Evolutionary conservation across 148 eudicot species (phyloP).

Genomic region (Spergularia marina): DNA sequence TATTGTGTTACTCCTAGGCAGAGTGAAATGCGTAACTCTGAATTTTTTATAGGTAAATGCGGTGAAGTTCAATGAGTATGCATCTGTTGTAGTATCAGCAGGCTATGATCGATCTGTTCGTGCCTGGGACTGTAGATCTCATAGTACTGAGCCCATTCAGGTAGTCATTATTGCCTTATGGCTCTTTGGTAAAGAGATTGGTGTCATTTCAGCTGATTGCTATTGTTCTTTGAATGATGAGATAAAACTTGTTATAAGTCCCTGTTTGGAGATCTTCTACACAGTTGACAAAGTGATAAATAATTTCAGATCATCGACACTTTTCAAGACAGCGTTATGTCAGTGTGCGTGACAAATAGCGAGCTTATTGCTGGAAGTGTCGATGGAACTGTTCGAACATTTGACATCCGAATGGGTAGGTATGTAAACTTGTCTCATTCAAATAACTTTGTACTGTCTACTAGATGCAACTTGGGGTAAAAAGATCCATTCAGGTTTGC

Average conservation of each 20-base stretch:
- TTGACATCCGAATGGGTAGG: constrained; percentile 97
- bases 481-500: background rate
- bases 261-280: background rate
- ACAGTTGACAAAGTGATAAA: background rate
- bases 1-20: background rate
- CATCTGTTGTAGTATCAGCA: constrained; percentile 85
- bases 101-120: constrained; percentile 94
- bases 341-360: constrained; percentile 70
- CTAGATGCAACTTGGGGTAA: background rate
- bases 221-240: background rate
- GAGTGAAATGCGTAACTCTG: background rate
- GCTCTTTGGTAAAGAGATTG: background rate
- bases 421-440: constrained; percentile 34
- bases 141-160: constrained; percentile 95
- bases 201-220: background rate
- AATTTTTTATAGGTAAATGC: constrained; percentile 70
- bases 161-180: constrained; percentile 31
- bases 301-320: constrained; percentile 75
- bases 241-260: background rate
- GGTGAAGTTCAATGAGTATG: constrained; percentile 83
- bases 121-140: constrained; percentile 94
- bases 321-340: constrained; percentile 92
- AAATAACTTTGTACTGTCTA: background rate
- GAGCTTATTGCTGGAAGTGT: constrained; percentile 99
- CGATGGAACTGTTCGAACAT: constrained; percentile 91